Base-by-base conservation (phyloP, 1,284 basidiomycete species). In the Volvariella volvacea region DNA sequence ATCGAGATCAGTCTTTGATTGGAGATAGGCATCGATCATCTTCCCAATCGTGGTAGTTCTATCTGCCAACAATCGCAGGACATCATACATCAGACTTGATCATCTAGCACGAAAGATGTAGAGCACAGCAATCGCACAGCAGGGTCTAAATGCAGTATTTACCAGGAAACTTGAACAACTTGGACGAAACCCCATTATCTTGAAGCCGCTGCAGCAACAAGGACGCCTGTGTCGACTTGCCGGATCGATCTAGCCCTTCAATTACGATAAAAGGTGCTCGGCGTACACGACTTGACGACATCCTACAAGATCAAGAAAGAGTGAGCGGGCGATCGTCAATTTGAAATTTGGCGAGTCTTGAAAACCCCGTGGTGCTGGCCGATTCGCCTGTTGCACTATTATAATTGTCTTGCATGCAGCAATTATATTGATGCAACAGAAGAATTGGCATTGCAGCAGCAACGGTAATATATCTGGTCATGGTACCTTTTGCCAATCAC, bases 1-100 rank as follows among this genome's bases (percentile, higher is more conserved):
- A 62, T 96, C 91, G 43, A 98, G 73, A 17, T 98, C 91, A 7
- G 83, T 76, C 47, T 86, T 66, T 15, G 85, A 88, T 44, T 80
- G 82, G 46, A 99, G 73, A 65, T 99, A 99, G 9, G 84, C 76
- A 63, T 99, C 86, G 58, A 99, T 96, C 83, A 95, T 90, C 56
- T 84, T 75, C 6, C 95, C 95, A 44, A 94, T 96, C 0, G 87
- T 62, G 1, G 95, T 97, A 2, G 90, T 91, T 32, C 96, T 78
- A 62, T 98, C 95, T 96, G 58, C 33, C 22, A 44, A 31, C 20
- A 39, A 17, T 16, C 16, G 17, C 19, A 37, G n/a, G 37, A 25
- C 36, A 17, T 20, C 17, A 28, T 38, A 28, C 12, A n/a, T n/a
- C n/a, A n/a, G 6, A 28, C 25, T 28, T 28, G 25, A 12, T 28